These are phyloP conservation scores for Escovopsis sp. DNA, from an alignment of 2,329 filamentous ascomycete genomes.

Conservation along the genomic window DNA sequence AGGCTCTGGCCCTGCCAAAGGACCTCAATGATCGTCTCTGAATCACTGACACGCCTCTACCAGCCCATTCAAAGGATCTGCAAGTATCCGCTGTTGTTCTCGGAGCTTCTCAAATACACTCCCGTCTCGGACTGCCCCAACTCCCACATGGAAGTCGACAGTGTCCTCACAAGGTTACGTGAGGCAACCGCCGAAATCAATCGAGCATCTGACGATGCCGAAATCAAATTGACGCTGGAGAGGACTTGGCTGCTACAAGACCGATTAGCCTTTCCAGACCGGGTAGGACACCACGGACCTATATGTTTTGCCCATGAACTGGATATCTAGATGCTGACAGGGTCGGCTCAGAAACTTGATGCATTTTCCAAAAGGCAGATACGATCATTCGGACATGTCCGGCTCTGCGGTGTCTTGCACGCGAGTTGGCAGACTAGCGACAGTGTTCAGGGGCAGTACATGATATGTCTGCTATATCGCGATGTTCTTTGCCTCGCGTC, in stretches of 20 bases:
- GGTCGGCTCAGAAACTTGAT: slow-evolving; percentile 28
- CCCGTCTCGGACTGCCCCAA: slow-evolving; percentile 74
- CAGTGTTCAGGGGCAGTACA: slow-evolving; percentile 60
- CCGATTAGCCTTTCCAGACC: slow-evolving; percentile 57
- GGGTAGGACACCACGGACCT: slow-evolving; percentile 34
- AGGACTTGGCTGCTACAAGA: slow-evolving; percentile 79
- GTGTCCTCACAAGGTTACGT: slow-evolving; percentile 54
- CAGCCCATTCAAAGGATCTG: slow-evolving; percentile 87
- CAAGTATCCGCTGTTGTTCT: slow-evolving; percentile 78
- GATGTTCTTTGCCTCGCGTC: slow-evolving; percentile 65
- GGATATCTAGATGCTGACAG: too few species aligned
- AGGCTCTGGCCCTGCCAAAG: neutral
- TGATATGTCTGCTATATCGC: slow-evolving; percentile 74
- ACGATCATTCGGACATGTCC: slow-evolving; percentile 64
- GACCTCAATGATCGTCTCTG: neutral
- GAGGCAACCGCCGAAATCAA: slow-evolving; percentile 72
- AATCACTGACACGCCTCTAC: slow-evolving; percentile 1
- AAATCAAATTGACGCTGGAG: slow-evolving; percentile 55
- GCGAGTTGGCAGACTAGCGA: slow-evolving; percentile 64
- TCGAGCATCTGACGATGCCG: slow-evolving; percentile 61
- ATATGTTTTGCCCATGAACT: neutral
- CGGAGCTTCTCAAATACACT: slow-evolving; percentile 69
- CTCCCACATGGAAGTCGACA: slow-evolving; percentile 67
- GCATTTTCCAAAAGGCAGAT: slow-evolving; percentile 49
- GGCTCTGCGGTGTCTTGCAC: slow-evolving; percentile 70